Base-by-base conservation (phyloP, 345 rosid genomes). In the Boechera divaricarpa region DNA sequence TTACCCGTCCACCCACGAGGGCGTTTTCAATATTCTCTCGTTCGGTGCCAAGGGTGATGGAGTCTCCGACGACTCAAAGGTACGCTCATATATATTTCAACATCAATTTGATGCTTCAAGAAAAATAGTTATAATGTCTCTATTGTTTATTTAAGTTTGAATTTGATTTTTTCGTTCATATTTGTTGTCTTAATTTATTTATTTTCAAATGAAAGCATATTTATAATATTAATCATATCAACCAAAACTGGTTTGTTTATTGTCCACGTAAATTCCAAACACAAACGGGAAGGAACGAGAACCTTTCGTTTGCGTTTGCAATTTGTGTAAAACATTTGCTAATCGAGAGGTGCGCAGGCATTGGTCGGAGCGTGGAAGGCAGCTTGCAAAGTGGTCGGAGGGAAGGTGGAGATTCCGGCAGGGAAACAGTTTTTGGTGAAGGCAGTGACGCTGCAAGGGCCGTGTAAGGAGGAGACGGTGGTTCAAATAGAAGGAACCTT, bases 401-500 rank as follows among this genome's bases (percentile, higher is more conserved):
- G 78, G 47, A 73, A 73, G 13, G 78, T 79, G 65, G 52, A 67
- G 38, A 67, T 79, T 61, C 82, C 82, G 11, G 64, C 59, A 10
- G 74, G 82, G 2, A 79, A 53, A 67, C 29, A 42, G 52, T 79
- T 67, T 67, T 5, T 79, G 78, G 66, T 79, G 70, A 79, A 79
- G 74, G 15, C 82, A 13, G 78, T 79, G 70, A 67, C 78, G 10
- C 33, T 79, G 6, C 63, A 67, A 73, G 82, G 82, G 38, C 74
- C 82, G 21, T 79, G 82, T 70, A 67, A 67, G 59, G 74, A 33
- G 24, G 73, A 79, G 21, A 67, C 68, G 9, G 10, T 79, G 28
- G 5, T 79, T 79, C 93, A 93, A 87, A 79, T 94, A 47, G 91
- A 94, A 77, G 98, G 98, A 76, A 85, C 61, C 57, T 68, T 94